Percentiles rank a stretch among this genome's conserved stretches.
phyloP scores from a whole-genome alignment of 495 filamentous ascomycete genomes.

The Penicillium cinerascens region DNA sequence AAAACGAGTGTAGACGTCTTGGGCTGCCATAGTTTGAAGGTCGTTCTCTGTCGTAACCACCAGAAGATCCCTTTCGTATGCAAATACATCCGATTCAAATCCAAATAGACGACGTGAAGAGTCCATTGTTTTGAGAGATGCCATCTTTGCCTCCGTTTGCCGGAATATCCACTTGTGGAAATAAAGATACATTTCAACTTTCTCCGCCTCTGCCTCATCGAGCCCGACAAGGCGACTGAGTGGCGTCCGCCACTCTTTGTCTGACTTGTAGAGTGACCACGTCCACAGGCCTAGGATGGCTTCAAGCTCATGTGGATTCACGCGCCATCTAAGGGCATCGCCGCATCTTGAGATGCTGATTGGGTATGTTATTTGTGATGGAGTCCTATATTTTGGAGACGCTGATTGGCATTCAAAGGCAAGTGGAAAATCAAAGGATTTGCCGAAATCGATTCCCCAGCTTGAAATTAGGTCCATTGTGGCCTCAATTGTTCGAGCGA shows the following conservation, averaged over 20 bases:
- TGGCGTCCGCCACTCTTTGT: slow-evolving; percentile 11
- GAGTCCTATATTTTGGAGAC: not conserved
- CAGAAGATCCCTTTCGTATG: slow-evolving; percentile 19
- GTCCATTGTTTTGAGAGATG: slow-evolving; percentile 19
- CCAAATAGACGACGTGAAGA: slow-evolving; percentile 24
- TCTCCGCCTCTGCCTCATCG: slow-evolving; percentile 15
- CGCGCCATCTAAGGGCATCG: slow-evolving; percentile 27
- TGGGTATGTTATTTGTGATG: slow-evolving; percentile 11
- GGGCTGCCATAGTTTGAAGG: slow-evolving; percentile 32
- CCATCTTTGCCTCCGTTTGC: slow-evolving; percentile 26
- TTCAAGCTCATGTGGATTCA: slow-evolving; percentile 28
- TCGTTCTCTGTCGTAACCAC: slow-evolving; percentile 22
- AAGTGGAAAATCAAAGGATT: slow-evolving; percentile 22
- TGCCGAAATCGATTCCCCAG: slow-evolving; percentile 21
- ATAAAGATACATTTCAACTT: slow-evolving; percentile 24
- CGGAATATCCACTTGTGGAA: slow-evolving; percentile 43
- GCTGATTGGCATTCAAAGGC: slow-evolving; percentile 15
- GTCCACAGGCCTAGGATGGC: slow-evolving; percentile 35
- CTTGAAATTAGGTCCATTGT: slow-evolving; percentile 34
- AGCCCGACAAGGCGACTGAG: slow-evolving; percentile 31
- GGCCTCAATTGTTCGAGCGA: slow-evolving; percentile 27
- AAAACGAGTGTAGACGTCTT: slow-evolving; percentile 39
- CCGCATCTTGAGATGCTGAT: slow-evolving; percentile 21
- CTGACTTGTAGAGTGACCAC: slow-evolving; percentile 30
- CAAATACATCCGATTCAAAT: slow-evolving; percentile 2